phyloP scores from a whole-genome alignment of 1,284 basidiomycete genomes.

The Rhodotorula sp. region DNA sequence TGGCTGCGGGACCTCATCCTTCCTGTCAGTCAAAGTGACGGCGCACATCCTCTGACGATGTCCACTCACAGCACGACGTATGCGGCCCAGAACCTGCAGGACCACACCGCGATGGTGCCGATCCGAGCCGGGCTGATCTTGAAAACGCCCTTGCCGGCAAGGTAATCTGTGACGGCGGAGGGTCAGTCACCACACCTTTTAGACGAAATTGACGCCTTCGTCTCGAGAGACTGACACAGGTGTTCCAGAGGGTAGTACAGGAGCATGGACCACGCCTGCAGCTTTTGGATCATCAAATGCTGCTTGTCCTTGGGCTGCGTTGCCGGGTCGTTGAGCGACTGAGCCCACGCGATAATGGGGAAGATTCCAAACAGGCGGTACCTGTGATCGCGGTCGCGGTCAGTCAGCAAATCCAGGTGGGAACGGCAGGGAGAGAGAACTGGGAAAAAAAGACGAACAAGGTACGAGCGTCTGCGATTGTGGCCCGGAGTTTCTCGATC shows the following conservation, averaged over 20 bases:
- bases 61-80: constrained; percentile 66
- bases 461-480: constrained; percentile 41
- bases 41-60: constrained; percentile 11
- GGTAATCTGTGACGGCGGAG: constrained; percentile 53
- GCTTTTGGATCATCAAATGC: constrained; percentile 60
- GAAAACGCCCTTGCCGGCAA: constrained; percentile 64
- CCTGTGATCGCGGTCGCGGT: not conserved
- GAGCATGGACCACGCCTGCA: constrained; percentile 81
- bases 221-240: constrained; percentile 49
- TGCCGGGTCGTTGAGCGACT: constrained; percentile 40
- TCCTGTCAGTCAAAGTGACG: no score
- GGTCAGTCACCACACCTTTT: not conserved
- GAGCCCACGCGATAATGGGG: constrained; percentile 43
- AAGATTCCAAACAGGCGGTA: constrained; percentile 43
- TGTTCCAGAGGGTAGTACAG: constrained; percentile 78
- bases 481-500: constrained; percentile 37
- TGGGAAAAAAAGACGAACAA: constrained; percentile 24
- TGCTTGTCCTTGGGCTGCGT: constrained; percentile 52
- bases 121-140: constrained; percentile 47
- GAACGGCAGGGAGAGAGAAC: not conserved
- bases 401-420: no score
- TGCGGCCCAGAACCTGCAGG: constrained; percentile 69
- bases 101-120: constrained; percentile 61
- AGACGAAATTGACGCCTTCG: no score
- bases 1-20: constrained; percentile 16